A percentile compares a stretch with the other conserved stretches of the same genome.
Evolutionary conservation across 768 basidiomycete species (phyloP).

Genomic region (Pleurotus salmoneostramineus): DNA sequence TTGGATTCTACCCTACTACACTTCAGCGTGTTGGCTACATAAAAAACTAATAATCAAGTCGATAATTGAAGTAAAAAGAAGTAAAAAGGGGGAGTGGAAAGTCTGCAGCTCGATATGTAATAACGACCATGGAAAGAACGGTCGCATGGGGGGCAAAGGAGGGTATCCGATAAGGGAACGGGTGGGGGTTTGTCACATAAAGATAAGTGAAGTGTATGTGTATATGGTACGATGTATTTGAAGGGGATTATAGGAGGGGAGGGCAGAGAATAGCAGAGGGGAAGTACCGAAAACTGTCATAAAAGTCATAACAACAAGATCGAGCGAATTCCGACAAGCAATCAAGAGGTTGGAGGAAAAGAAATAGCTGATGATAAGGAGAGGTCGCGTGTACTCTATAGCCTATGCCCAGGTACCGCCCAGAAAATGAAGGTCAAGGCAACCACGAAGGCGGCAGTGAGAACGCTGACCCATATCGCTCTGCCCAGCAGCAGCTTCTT

Average conservation of each 20-base stretch:
- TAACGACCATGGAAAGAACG: slow-evolving; percentile 4
- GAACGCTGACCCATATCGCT: slow-evolving; percentile 84
- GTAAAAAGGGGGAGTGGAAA: slow-evolving; percentile 15
- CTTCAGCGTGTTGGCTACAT: slow-evolving; percentile 4
- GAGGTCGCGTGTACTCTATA: slow-evolving; percentile 36
- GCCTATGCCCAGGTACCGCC: slow-evolving; percentile 91
- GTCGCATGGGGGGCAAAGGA: slow-evolving; percentile 3
- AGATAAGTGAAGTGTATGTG: slow-evolving; percentile 10
- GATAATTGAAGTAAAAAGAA: slow-evolving; percentile 19
- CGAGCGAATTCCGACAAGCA: slow-evolving; percentile 14
- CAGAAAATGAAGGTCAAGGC: slow-evolving; percentile 90
- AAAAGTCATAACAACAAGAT: slow-evolving; percentile 10
- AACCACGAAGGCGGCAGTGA: slow-evolving; percentile 73
- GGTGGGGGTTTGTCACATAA: slow-evolving; percentile 10
- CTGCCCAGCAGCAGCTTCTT: slow-evolving; percentile 85
- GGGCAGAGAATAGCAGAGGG: background rate
- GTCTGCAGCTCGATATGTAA: no score
- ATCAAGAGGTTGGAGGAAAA: slow-evolving; percentile 8
- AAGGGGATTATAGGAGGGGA: slow-evolving; percentile 4
- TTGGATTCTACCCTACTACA: slow-evolving; percentile 3
- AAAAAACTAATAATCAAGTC: slow-evolving; percentile 12
- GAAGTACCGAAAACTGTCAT: background rate
- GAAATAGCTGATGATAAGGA: slow-evolving; percentile 10
- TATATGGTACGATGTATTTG: background rate
- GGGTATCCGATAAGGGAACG: slow-evolving; percentile 16